phyloP scores from a whole-genome alignment of 768 basidiomycete species.

The Clathrus columnatus region DNA sequence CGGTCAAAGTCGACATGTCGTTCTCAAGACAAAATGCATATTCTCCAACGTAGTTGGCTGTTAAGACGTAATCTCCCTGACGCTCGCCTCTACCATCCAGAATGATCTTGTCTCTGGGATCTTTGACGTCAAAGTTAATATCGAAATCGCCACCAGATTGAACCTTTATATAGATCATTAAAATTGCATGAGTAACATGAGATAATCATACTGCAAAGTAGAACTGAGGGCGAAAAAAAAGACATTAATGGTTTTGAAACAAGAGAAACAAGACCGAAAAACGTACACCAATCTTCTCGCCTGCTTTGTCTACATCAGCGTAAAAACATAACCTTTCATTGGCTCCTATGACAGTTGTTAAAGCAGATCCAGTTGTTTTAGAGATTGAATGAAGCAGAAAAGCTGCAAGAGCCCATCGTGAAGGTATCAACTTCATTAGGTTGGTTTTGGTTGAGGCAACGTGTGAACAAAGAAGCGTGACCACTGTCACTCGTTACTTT shows the following conservation, averaged over 20 bases:
- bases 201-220: constrained; percentile 80
- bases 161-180: constrained; percentile 41
- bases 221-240: constrained; percentile 48
- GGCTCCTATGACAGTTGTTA: constrained; percentile 70
- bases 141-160: constrained; percentile 98
- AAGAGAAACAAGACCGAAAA: background rate
- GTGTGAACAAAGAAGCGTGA: no score
- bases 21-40: constrained; percentile 98
- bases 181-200: background rate
- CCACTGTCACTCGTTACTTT: no score
- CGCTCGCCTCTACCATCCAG: constrained; percentile 85
- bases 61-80: constrained; percentile 95
- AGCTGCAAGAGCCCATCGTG: constrained; percentile 6
- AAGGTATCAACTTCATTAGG: constrained; percentile 3
- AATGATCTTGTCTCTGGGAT: constrained; percentile 80
- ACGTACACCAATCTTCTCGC: constrained; percentile 83
- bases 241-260: background rate
- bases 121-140: constrained; percentile 88
- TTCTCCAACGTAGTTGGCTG: constrained; percentile 85
- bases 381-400: background rate
- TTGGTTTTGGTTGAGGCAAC: background rate
- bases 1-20: constrained; percentile 89
- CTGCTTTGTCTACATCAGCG: constrained; percentile 91
- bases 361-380: constrained; percentile 42
- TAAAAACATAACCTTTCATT: constrained; percentile 90